Conservation (phyloP, 805 yeast species). For the Ogataea henricii region DNA sequence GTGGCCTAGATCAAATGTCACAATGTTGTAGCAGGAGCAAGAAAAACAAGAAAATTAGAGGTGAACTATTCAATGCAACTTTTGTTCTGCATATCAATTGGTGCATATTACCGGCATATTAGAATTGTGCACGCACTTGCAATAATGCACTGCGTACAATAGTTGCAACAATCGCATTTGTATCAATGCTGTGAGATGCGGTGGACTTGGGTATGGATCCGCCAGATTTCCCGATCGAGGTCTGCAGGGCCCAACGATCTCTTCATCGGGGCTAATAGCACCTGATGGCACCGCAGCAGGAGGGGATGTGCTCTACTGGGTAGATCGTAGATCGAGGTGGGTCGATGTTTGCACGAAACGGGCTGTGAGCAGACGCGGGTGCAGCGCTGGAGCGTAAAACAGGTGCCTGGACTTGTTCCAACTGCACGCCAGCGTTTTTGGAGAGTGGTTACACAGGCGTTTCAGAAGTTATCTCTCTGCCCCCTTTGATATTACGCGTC, state of each 20-base stretch:
- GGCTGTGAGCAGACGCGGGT: not conserved
- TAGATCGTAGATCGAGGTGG: not conserved
- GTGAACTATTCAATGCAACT: not conserved
- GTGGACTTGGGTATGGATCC: not conserved
- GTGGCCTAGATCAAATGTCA: slow-evolving; percentile 6
- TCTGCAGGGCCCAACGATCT: slow-evolving; percentile 2
- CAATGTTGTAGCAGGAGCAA: slow-evolving; percentile 3
- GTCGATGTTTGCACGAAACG: not conserved
- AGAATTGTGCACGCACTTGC: not conserved
- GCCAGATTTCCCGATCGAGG: not conserved
- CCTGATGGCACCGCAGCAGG: not conserved
- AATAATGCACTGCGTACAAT: not conserved
- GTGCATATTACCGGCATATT: too few relatives aligned
- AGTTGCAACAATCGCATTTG: not conserved
- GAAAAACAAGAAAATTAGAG: too few relatives aligned
- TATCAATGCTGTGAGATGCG: not conserved
- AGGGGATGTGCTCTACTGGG: not conserved
- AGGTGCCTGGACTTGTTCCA: not conserved
- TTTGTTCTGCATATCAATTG: not conserved
- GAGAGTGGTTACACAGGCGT: not conserved
- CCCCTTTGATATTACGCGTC: slow-evolving; percentile 4
- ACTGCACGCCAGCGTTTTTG: not conserved
- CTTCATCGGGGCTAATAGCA: not conserved
- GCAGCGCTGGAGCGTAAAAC: too few relatives aligned
- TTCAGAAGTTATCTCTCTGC: not conserved